Percentiles rank a stretch among this genome's conserved stretches.
Evolutionary conservation across 1,284 basidiomycete genomes (phyloP).

Genomic region (Ceratobasidium sp.): DNA sequence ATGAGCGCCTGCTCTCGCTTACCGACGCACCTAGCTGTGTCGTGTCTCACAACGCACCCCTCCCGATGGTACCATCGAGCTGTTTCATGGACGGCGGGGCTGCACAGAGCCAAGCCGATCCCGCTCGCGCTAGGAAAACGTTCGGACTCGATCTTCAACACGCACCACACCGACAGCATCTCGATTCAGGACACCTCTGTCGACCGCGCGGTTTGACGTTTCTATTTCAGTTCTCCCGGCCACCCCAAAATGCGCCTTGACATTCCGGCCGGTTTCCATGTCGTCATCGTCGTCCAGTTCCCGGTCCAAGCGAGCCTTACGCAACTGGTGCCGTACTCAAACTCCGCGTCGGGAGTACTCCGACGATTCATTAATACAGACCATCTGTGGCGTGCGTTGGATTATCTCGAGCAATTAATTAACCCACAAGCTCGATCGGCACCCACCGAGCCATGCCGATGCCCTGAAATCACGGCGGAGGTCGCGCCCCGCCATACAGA

Average conservation of each 20-base stretch:
- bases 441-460: background rate
- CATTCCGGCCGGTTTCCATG: background rate
- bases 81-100: background rate
- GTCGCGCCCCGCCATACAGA: background rate
- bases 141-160: background rate
- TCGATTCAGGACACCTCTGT: background rate
- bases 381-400: no score
- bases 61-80: no score
- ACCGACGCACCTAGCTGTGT: constrained; percentile 13
- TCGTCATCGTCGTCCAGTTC: constrained; percentile 14
- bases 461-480: background rate
- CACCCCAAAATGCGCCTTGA: constrained; percentile 5
- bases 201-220: background rate
- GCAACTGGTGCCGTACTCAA: background rate
- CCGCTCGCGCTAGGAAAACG: background rate
- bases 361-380: background rate
- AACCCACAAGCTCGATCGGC: background rate
- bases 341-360: background rate
- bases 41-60: background rate
- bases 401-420: background rate
- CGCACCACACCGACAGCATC: background rate
- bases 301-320: background rate
- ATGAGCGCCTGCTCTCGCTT: constrained; percentile 14
- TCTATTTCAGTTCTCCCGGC: background rate
- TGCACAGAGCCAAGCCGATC: background rate